Evolutionary conservation across 164 flowering plant species (phyloP).

Genomic region (Stephania japonica): DNA sequence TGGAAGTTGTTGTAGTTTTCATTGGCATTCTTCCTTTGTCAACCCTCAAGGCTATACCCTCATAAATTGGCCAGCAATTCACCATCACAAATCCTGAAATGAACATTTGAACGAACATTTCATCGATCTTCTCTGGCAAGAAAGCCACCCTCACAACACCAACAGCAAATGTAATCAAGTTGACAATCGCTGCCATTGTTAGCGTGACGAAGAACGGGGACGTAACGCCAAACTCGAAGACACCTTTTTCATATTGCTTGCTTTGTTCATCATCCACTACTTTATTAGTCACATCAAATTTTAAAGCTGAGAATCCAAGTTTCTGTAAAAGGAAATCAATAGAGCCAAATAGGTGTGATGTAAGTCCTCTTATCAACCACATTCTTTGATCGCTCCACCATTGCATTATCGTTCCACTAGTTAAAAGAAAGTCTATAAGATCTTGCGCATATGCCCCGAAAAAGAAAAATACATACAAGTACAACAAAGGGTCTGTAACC

Average conservation of each 20-base stretch:
- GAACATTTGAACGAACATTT: conserved; percentile 28
- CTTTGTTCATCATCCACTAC: conserved; percentile 39
- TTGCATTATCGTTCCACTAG: conserved; percentile 29
- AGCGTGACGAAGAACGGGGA: conserved; percentile 64
- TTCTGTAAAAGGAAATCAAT: conserved; percentile 31
- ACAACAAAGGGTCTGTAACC: conserved; percentile 52
- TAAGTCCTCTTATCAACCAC: conserved; percentile 59
- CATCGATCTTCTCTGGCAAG: conserved; percentile 14
- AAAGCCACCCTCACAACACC: not conserved
- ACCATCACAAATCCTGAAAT: conserved; percentile 43
- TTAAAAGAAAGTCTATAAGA: conserved; percentile 31
- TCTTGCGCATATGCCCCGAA: conserved; percentile 64
- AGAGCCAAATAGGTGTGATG: conserved; percentile 41
- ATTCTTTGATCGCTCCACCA: conserved; percentile 86
- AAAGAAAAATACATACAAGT: conserved; percentile 48
- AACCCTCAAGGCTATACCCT: conserved; percentile 51
- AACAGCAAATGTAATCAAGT: conserved; percentile 31
- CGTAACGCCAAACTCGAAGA: conserved; percentile 59
- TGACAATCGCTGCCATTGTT: conserved; percentile 41
- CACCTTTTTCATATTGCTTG: conserved; percentile 48
- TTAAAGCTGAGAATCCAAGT: conserved; percentile 34
- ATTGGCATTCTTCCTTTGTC: conserved; percentile 48
- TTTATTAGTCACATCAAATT: conserved; percentile 64
- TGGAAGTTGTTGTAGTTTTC: conserved; percentile 23
- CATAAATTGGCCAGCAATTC: conserved; percentile 58